Evolutionary conservation across 805 yeast genomes (phyloP).

Genomic region (Pichia rugopelliculosa): DNA sequence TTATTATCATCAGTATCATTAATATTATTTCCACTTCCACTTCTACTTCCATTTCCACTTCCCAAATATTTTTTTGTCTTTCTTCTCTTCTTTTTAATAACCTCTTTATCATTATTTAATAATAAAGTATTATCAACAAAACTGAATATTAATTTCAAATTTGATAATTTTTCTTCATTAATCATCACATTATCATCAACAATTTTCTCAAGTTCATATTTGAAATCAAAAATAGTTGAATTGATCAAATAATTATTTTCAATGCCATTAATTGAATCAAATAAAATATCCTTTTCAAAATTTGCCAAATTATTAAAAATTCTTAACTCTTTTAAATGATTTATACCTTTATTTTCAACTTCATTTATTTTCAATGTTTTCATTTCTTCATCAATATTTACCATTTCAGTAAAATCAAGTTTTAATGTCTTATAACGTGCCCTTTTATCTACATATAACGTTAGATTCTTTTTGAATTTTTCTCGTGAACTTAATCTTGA

Average conservation of each 20-base stretch:
- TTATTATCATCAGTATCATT: neutral
- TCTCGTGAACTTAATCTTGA: constrained; percentile 30
- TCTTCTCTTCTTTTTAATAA: neutral
- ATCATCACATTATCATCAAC: constrained; percentile 34
- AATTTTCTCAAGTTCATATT: constrained; percentile 41
- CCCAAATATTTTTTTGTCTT: constrained; percentile 10
- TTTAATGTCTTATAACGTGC: constrained; percentile 31
- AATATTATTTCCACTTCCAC: neutral
- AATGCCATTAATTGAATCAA: constrained; percentile 6
- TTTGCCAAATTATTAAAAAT: constrained; percentile 18
- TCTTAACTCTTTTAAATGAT: constrained; percentile 13
- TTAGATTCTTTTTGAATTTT: constrained; percentile 36
- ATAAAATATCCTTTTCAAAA: constrained; percentile 17
- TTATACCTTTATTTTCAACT: constrained; percentile 2
- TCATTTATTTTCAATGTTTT: neutral
- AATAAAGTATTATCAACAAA: constrained; percentile 40
- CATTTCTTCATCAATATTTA: constrained; percentile 1
- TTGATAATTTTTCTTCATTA: constrained; percentile 52
- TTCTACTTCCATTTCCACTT: neutral
- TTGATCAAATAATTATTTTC: constrained; percentile 20
- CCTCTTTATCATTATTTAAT: constrained; percentile 3
- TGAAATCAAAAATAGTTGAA: constrained; percentile 46
- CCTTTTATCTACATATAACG: constrained; percentile 45
- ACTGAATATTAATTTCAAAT: constrained; percentile 52
- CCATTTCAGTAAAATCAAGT: constrained; percentile 15